Evolutionary conservation across 306 rosid species (phyloP).

Genomic region (Vigna radiata): DNA sequence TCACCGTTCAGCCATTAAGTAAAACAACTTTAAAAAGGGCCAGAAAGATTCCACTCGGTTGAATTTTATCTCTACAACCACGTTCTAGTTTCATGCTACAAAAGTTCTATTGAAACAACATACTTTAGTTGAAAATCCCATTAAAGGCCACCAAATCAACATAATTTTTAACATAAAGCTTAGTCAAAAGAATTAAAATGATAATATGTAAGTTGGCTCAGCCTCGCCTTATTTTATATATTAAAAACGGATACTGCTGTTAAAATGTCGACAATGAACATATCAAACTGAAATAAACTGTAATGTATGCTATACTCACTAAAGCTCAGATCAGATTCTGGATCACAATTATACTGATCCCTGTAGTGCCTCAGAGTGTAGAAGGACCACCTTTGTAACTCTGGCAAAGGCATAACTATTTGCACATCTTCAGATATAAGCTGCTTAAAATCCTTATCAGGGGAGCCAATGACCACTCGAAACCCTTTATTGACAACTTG

Average conservation of each 20-base stretch:
- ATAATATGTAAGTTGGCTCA: background rate
- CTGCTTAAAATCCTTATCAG: constrained; percentile 97
- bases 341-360: constrained; percentile 86
- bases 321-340: constrained; percentile 83
- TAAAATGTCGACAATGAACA: constrained; percentile 1
- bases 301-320: constrained; percentile 61
- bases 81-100: constrained; percentile 24
- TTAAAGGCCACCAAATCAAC: constrained; percentile 22
- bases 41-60: background rate
- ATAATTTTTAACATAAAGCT: background rate
- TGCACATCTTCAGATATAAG: constrained; percentile 92
- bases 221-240: background rate
- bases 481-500: constrained; percentile 71
- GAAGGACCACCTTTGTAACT: constrained; percentile 90
- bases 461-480: constrained; percentile 85
- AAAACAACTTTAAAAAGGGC: background rate
- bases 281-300: constrained; percentile 27
- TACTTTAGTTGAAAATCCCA: constrained; percentile 19
- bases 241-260: constrained; percentile 17
- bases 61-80: constrained; percentile 10
- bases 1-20: background rate
- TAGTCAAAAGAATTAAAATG: background rate
- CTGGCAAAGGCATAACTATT: constrained; percentile 86
- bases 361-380: constrained; percentile 80
- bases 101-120: background rate